These are phyloP conservation scores for Solanum medicagineum DNA, from an alignment of 257 asterid species.

Conservation along the genomic window DNA sequence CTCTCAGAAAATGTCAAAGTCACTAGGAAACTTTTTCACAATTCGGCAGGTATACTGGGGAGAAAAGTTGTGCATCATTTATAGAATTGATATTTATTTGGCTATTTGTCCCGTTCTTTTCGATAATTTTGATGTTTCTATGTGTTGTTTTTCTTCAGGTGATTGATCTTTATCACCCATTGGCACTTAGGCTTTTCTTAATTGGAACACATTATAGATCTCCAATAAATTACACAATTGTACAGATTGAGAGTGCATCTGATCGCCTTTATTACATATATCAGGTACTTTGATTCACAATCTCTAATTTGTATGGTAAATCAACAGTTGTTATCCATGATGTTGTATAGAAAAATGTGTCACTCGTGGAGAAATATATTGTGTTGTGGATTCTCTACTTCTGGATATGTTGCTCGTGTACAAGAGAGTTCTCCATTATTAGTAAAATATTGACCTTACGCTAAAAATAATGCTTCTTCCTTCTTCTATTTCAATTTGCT, in stretches of 20 bases:
- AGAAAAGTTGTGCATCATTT: background rate
- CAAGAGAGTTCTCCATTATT: background rate
- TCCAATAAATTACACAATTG: slow-evolving; percentile 79
- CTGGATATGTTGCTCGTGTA: background rate
- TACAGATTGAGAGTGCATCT: slow-evolving; percentile 84
- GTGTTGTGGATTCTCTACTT: background rate
- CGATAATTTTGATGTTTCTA: background rate
- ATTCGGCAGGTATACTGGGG: slow-evolving; percentile 57
- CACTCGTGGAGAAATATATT: background rate
- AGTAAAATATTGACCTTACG: background rate
- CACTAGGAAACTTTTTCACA: slow-evolving; percentile 95
- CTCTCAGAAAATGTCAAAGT: slow-evolving; percentile 94
- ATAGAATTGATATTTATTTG: background rate
- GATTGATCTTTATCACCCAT: slow-evolving; percentile 76
- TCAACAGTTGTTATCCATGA: background rate
- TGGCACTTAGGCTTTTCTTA: slow-evolving; percentile 81
- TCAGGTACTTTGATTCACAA: slow-evolving; percentile 41
- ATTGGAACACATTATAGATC: slow-evolving; percentile 89
- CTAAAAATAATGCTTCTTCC: background rate
- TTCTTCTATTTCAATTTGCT: background rate
- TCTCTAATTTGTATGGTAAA: background rate
- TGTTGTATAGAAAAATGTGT: background rate
- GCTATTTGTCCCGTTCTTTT: background rate
- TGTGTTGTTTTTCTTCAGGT: slow-evolving; percentile 39
- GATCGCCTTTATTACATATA: slow-evolving; percentile 81